Percentiles rank a stretch among this genome's conserved stretches.
Evolutionary conservation across 2,329 filamentous ascomycete genomes (phyloP).

Genomic region (Phialophora macrospora): DNA sequence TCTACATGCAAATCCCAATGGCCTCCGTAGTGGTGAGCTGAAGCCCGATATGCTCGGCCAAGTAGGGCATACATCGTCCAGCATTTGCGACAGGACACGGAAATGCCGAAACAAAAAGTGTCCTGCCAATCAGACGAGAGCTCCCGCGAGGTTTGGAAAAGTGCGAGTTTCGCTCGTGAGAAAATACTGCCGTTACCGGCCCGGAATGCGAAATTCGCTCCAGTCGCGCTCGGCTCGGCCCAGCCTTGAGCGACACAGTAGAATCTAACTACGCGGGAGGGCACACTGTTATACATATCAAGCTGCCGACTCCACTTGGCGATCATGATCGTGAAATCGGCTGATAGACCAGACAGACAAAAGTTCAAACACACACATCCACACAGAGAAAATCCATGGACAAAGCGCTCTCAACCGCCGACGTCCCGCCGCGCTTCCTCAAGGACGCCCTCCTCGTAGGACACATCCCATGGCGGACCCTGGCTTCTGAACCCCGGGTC

Average conservation of each 20-base stretch:
- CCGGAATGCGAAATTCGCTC: slow-evolving; percentile 9
- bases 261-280: background rate
- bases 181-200: background rate
- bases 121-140: background rate
- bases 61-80: background rate
- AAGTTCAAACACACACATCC: too few relatives aligned
- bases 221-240: background rate
- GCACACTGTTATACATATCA: background rate
- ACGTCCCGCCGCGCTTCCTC: slow-evolving; percentile 37
- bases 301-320: background rate
- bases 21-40: background rate
- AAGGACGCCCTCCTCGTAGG: slow-evolving; percentile 40
- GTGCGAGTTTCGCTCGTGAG: background rate
- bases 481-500: slow-evolving; percentile 6
- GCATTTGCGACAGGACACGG: too few relatives aligned
- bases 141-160: background rate
- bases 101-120: background rate
- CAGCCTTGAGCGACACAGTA: background rate
- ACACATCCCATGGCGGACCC: slow-evolving; percentile 30
- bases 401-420: slow-evolving; percentile 3
- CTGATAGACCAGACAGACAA: background rate
- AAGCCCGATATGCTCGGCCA: background rate
- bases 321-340: background rate
- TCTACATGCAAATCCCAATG: background rate
- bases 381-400: background rate